Evolutionary conservation across 2,329 filamentous ascomycete species (phyloP).

Genomic region (Fusarium succisae): DNA sequence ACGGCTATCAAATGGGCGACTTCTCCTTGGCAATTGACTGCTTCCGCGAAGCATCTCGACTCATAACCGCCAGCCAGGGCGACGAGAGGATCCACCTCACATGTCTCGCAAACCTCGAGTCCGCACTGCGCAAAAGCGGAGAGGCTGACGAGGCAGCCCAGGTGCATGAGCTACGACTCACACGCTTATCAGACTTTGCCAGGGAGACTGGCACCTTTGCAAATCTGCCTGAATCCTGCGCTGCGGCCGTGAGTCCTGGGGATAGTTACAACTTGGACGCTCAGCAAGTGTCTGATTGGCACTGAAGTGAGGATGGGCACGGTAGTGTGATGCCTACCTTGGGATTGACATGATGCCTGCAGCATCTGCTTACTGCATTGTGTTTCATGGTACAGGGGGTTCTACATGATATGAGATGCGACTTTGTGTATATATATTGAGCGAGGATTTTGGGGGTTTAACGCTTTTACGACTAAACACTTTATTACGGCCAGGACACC

Average conservation of each 20-base stretch:
- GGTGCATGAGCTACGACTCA: constrained; percentile 43
- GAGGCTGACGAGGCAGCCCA: constrained; percentile 40
- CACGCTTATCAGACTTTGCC: constrained; percentile 44
- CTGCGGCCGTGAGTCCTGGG: constrained; percentile 22
- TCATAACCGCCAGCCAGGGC: constrained; percentile 41
- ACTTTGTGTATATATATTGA: constrained; percentile 9
- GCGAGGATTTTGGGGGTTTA: background rate
- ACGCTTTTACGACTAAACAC: constrained; percentile 17
- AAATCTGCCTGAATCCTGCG: constrained; percentile 28
- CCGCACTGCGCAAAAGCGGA: constrained; percentile 37
- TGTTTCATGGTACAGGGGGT: background rate
- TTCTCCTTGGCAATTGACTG: constrained; percentile 42
- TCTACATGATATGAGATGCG: background rate
- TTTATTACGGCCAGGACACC: background rate
- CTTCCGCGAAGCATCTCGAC: constrained; percentile 44
- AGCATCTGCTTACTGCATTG: background rate
- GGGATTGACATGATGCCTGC: constrained; percentile 30
- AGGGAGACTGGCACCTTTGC: constrained; percentile 42
- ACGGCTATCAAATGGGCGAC: constrained; percentile 44
- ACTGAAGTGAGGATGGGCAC: constrained; percentile 29
- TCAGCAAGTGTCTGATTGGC: constrained; percentile 37
- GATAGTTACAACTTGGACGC: constrained; percentile 25
- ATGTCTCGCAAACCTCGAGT: constrained; percentile 49
- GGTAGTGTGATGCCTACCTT: constrained; percentile 14
- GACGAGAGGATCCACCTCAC: constrained; percentile 47